Evolutionary conservation across 1,139 yeast genomes (phyloP).

Genomic region (Hansenula lynferdii): DNA sequence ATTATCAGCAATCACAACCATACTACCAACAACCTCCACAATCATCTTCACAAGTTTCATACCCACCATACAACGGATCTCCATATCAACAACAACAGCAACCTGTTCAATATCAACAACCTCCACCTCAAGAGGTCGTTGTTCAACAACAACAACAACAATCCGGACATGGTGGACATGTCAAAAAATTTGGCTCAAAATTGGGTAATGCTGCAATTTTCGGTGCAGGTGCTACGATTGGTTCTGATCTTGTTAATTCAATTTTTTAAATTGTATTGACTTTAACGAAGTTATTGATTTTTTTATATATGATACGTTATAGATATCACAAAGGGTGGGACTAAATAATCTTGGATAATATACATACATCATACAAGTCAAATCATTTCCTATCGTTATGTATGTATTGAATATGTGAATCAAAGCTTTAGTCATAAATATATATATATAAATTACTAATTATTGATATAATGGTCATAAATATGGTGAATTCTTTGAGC

Average conservation of each 20-base stretch:
- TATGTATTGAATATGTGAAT: no score
- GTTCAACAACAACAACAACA: slow-evolving; percentile 20
- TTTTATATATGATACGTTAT: not conserved
- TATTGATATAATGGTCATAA: slow-evolving; percentile 10
- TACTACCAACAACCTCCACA: slow-evolving; percentile 41
- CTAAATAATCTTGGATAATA: no score
- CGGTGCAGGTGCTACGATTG: slow-evolving; percentile 97
- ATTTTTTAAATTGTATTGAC: slow-evolving; percentile 54
- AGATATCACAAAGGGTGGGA: not conserved
- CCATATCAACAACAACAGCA: slow-evolving; percentile 22
- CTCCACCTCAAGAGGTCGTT: slow-evolving; percentile 21
- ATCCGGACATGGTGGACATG: slow-evolving; percentile 26
- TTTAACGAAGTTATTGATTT: not conserved
- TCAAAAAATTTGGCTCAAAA: slow-evolving; percentile 74
- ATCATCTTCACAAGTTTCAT: slow-evolving; percentile 4
- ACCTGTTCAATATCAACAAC: slow-evolving; percentile 19
- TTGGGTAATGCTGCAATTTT: slow-evolving; percentile 90
- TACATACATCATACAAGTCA: no score
- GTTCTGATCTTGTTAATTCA: slow-evolving; percentile 80
- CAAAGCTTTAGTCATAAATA: no score
- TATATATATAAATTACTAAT: not conserved
- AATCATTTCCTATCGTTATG: no score
- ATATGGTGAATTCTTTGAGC: slow-evolving; percentile 38
- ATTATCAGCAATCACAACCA: slow-evolving; percentile 7
- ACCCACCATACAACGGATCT: slow-evolving; percentile 23